phyloP scores from a whole-genome alignment of 805 yeast species.

The Wickerhamomyces strasburgensis region DNA sequence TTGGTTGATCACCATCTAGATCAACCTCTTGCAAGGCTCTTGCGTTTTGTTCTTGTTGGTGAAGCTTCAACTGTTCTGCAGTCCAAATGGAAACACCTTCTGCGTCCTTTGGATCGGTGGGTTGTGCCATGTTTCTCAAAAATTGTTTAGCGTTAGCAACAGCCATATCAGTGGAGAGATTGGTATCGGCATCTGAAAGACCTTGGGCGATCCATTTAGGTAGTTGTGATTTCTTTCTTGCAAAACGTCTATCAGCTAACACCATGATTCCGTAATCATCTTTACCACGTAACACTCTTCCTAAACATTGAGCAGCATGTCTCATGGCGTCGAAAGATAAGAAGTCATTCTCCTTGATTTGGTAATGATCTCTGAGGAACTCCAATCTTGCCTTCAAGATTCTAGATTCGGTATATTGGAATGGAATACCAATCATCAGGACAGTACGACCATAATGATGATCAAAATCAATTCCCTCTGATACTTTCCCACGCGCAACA shows the following conservation, averaged over 20 bases:
- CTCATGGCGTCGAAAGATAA: slow-evolving; percentile 98
- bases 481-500: slow-evolving; percentile 98
- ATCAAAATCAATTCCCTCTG: slow-evolving; percentile 98
- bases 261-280: slow-evolving; percentile 99
- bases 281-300: slow-evolving; percentile 95
- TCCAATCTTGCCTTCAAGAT: slow-evolving; percentile 92
- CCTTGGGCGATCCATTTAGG: slow-evolving; percentile 99
- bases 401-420: slow-evolving; percentile 97
- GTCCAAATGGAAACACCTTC: slow-evolving; percentile 96
- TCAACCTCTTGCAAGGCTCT: slow-evolving; percentile 17
- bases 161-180: slow-evolving; percentile 96
- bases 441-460: slow-evolving; percentile 98
- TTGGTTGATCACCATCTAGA: slow-evolving; percentile 25
- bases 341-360: slow-evolving; percentile 90
- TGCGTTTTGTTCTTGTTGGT: slow-evolving; percentile 48
- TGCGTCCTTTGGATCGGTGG: slow-evolving; percentile 80
- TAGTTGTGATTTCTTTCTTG: slow-evolving; percentile 76
- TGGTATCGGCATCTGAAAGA: slow-evolving; percentile 82
- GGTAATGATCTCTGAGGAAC: slow-evolving; percentile 87
- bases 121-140: slow-evolving; percentile 90
- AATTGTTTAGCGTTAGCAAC: slow-evolving; percentile 91
- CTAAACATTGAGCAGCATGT: slow-evolving; percentile 98
- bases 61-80: slow-evolving; percentile 53
- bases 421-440: slow-evolving; percentile 97
- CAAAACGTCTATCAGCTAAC: slow-evolving; percentile 88